These are phyloP conservation scores for Evernia prunastri DNA, from an alignment of 495 filamentous ascomycete species.

Conservation along the genomic window DNA sequence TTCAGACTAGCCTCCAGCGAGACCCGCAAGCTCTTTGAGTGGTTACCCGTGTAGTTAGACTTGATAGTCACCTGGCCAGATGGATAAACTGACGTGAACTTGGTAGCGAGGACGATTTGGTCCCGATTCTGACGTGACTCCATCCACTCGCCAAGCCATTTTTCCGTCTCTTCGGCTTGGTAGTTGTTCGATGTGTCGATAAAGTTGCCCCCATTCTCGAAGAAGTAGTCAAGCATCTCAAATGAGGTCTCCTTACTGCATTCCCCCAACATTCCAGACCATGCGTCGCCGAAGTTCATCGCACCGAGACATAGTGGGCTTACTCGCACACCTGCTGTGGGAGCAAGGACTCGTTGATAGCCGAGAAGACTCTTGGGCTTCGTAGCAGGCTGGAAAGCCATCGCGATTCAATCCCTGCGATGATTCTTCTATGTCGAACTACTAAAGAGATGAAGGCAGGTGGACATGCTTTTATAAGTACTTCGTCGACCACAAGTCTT, in stretches of 20 bases:
- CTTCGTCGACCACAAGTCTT: no score
- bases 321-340: constrained; percentile 52
- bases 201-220: constrained; percentile 46
- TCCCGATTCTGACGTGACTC: constrained; percentile 48
- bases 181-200: constrained; percentile 52
- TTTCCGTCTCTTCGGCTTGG: constrained; percentile 47
- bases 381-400: constrained; percentile 26
- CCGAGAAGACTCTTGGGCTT: constrained; percentile 51
- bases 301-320: constrained; percentile 56
- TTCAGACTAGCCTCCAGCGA: constrained; percentile 49
- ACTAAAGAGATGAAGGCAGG: accelerated
- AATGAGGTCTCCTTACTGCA: constrained; percentile 42
- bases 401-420: no score
- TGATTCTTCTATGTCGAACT: no score
- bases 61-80: constrained; percentile 28
- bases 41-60: constrained; percentile 52
- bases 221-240: constrained; percentile 48
- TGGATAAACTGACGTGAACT: constrained; percentile 46
- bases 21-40: constrained; percentile 45
- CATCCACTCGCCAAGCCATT: constrained; percentile 58
- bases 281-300: constrained; percentile 56
- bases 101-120: constrained; percentile 69
- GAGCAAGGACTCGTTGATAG: constrained; percentile 53
- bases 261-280: constrained; percentile 45
- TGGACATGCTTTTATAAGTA: no score